A percentile compares a stretch with the other conserved stretches of the same genome.
phyloP scores from a whole-genome alignment of 2,329 filamentous ascomycete genomes.

The Trichoderma koningii region DNA sequence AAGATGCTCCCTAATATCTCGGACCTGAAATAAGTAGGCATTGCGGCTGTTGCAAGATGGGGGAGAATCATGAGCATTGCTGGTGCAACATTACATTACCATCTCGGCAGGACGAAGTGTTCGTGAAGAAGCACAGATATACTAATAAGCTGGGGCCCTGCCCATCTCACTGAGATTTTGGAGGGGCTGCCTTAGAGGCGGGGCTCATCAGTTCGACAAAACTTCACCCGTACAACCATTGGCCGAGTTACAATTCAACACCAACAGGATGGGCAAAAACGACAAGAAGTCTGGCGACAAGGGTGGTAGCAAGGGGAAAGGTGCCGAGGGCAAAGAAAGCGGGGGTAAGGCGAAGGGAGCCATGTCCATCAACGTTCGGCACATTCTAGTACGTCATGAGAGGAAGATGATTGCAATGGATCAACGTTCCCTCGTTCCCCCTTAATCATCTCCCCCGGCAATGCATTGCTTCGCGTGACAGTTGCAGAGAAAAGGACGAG shows the following conservation, averaged over 20 bases:
- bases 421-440: neutral
- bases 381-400: conserved; percentile 60
- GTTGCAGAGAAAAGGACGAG: neutral
- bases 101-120: neutral
- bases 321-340: conserved; percentile 38
- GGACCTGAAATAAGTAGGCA: neutral
- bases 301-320: conserved; percentile 37
- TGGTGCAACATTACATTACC: neutral
- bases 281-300: conserved; percentile 48
- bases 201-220: conserved; percentile 10
- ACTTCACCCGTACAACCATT: conserved; percentile 12
- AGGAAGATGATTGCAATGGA: neutral
- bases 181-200: conserved; percentile 18
- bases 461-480: neutral
- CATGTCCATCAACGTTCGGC: conserved; percentile 71
- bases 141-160: neutral
- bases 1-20: neutral
- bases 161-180: neutral
- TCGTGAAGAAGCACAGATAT: neutral
- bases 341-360: conserved; percentile 55
- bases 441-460: neutral
- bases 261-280: conserved; percentile 42
- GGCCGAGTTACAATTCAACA: neutral
- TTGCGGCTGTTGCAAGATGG: neutral
- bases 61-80: neutral